These are phyloP conservation scores for Claviceps capensis DNA, from an alignment of 2,329 filamentous ascomycete genomes.

Conservation along the genomic window DNA sequence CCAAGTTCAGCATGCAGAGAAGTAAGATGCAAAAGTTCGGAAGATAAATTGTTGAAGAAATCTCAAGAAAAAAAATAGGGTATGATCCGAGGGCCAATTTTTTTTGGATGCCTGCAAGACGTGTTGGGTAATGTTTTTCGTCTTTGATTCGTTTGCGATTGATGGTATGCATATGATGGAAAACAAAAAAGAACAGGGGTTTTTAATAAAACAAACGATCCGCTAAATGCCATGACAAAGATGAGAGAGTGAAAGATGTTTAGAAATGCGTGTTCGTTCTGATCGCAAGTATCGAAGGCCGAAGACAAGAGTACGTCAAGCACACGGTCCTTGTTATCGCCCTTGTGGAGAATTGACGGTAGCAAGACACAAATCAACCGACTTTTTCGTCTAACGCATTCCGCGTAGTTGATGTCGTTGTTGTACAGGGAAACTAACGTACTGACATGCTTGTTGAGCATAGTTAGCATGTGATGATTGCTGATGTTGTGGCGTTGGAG, in stretches of 20 bases:
- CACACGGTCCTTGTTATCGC: too few relatives aligned
- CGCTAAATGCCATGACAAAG: constrained; percentile 34
- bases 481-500: constrained; percentile 37
- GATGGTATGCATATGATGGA: not conserved
- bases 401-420: constrained; percentile 17
- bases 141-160: constrained; percentile 10
- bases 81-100: constrained; percentile 26
- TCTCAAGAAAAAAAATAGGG: constrained; percentile 14
- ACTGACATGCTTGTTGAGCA: constrained; percentile 21
- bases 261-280: not conserved
- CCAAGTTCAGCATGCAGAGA: constrained; percentile 12
- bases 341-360: not conserved
- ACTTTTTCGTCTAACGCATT: constrained; percentile 31
- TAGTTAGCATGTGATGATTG: constrained; percentile 14
- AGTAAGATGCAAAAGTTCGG: constrained; percentile 9
- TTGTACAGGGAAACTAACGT: constrained; percentile 21
- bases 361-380: not conserved
- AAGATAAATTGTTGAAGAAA: constrained; percentile 12
- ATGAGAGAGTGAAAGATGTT: constrained; percentile 10
- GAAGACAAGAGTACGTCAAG: constrained; percentile 4
- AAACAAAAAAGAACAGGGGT: constrained; percentile 11
- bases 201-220: constrained; percentile 17
- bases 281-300: not conserved
- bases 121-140: constrained; percentile 16
- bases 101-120: constrained; percentile 24